phyloP scores from a whole-genome alignment of 352 stramenopile species.

The Globisporangium takayamanum region DNA sequence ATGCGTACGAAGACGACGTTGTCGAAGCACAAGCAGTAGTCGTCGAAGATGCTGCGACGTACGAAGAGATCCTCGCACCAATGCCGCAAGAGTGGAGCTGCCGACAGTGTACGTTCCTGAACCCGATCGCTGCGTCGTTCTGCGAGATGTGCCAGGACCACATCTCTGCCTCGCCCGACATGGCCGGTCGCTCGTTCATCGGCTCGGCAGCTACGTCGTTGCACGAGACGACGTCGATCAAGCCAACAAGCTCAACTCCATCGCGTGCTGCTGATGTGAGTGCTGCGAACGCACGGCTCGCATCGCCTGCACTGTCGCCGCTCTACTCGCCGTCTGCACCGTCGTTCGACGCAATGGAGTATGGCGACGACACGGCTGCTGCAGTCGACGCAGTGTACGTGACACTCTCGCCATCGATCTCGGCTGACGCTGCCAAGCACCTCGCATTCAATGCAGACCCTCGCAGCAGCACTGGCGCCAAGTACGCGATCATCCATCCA shows the following conservation, averaged over 20 bases:
- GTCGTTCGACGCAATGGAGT: constrained; percentile 14
- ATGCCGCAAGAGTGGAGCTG: background rate
- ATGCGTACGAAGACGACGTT: constrained; percentile 6
- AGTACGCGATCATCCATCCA: constrained; percentile 7
- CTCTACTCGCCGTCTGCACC: constrained; percentile 23
- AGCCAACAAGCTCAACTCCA: background rate
- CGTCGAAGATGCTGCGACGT: constrained; percentile 20
- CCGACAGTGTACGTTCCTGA: constrained; percentile 51
- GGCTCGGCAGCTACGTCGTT: background rate
- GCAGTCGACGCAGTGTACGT: background rate
- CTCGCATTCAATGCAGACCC: background rate
- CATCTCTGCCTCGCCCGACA: constrained; percentile 22
- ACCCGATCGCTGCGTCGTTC: constrained; percentile 49
- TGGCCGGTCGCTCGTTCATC: background rate
- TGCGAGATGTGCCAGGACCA: constrained; percentile 56
- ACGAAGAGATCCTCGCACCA: constrained; percentile 7
- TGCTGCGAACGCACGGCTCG: constrained; percentile 4
- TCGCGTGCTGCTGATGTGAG: background rate
- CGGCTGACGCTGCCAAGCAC: background rate
- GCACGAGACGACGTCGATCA: background rate
- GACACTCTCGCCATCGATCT: background rate
- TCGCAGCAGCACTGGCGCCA: too few relatives aligned
- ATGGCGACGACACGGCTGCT: background rate
- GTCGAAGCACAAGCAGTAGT: constrained; percentile 39
- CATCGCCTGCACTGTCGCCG: constrained; percentile 13